phyloP scores from a whole-genome alignment of 495 filamentous ascomycete genomes.

The Annulohypoxylon stygium region DNA sequence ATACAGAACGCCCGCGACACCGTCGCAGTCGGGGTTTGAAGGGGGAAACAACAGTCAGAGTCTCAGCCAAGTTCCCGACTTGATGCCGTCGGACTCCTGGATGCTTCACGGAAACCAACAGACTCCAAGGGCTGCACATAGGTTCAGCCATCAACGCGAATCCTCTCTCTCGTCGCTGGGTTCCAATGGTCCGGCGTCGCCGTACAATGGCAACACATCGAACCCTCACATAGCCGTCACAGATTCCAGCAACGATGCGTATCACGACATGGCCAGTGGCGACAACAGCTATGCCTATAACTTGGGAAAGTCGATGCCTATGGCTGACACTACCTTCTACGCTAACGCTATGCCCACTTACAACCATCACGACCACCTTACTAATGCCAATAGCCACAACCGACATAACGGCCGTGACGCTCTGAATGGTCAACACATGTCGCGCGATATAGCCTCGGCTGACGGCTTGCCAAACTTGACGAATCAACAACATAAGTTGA shows the following conservation, averaged over 20 bases:
- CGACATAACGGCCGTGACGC: conserved; percentile 37
- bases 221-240: conserved; percentile 67
- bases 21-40: conserved; percentile 41
- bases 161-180: conserved; percentile 68
- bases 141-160: conserved; percentile 65
- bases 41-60: conserved; percentile 45
- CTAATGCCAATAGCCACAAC: conserved; percentile 42
- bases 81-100: conserved; percentile 63
- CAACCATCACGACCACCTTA: conserved; percentile 32
- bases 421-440: conserved; percentile 39
- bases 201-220: conserved; percentile 63
- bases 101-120: conserved; percentile 53
- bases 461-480: conserved; percentile 47
- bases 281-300: conserved; percentile 59
- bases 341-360: conserved; percentile 36
- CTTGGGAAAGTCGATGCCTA: conserved; percentile 53
- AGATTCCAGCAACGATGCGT: conserved; percentile 56
- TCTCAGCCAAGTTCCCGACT: conserved; percentile 47
- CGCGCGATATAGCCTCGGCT: conserved; percentile 42
- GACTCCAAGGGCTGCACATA: conserved; percentile 56
- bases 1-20: conserved; percentile 46
- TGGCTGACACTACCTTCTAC: conserved; percentile 54
- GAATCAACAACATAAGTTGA: conserved; percentile 51
- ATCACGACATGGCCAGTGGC: conserved; percentile 52
- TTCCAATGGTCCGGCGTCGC: conserved; percentile 67